Conservation (phyloP, 257 asterid genomes). For the Rehmannia glutinosa region DNA sequence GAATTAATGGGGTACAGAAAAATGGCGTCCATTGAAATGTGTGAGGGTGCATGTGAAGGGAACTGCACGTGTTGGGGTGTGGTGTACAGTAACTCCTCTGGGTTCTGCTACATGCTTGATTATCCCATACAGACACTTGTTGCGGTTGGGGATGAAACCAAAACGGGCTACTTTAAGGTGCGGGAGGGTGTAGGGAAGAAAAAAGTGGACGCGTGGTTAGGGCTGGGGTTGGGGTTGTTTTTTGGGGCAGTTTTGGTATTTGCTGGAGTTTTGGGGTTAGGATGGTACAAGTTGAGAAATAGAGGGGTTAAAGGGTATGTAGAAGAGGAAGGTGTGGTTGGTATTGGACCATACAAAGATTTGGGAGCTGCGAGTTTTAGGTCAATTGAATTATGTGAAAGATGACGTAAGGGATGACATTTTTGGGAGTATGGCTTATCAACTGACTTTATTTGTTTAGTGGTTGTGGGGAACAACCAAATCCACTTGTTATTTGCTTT, state of each 20-base stretch:
- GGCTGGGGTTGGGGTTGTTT: constrained; percentile 49
- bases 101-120: constrained; percentile 79
- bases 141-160: constrained; percentile 54
- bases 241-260: constrained; percentile 53
- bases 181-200: constrained; percentile 50
- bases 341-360: constrained; percentile 83
- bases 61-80: constrained; percentile 91
- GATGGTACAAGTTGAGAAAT: constrained; percentile 43
- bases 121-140: constrained; percentile 61
- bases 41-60: constrained; percentile 55
- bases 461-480: no score
- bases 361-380: constrained; percentile 83
- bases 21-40: constrained; percentile 40
- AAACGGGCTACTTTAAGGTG: constrained; percentile 76
- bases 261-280: constrained; percentile 41
- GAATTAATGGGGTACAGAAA: constrained; percentile 52
- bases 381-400: constrained; percentile 75
- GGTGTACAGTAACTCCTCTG: constrained; percentile 81
- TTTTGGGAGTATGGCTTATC: constrained; percentile 10
- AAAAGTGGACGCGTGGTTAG: constrained; percentile 34
- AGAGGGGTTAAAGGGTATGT: constrained; percentile 50
- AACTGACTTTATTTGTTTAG: constrained; percentile 17
- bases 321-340: constrained; percentile 50
- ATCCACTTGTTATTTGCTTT: no score
- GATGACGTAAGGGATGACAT: constrained; percentile 68